Conservation (phyloP, 805 yeast species). For the Clavispora carvajalis region DNA sequence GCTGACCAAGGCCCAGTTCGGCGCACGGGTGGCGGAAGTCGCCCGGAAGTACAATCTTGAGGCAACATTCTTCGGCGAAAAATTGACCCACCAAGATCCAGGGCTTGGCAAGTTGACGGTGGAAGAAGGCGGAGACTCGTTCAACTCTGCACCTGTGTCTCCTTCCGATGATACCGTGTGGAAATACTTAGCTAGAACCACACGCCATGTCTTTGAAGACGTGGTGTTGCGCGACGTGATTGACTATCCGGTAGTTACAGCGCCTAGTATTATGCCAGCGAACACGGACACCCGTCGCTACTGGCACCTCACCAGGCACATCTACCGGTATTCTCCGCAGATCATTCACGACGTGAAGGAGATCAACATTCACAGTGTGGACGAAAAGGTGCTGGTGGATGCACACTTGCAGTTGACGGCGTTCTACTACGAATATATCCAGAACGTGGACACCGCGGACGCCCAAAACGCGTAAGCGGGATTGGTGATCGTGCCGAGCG, state of each 20-base stretch:
- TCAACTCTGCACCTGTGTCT: conserved; percentile 10
- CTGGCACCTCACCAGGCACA: conserved; percentile 57
- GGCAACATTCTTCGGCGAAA: conserved; percentile 11
- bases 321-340: conserved; percentile 57
- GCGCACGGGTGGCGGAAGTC: conserved; percentile 25
- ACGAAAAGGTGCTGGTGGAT: conserved; percentile 52
- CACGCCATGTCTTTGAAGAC: conserved; percentile 44
- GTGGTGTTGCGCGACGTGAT: conserved; percentile 28
- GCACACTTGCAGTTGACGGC: conserved; percentile 59
- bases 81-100: neutral
- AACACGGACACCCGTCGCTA: conserved; percentile 68
- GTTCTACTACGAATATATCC: conserved; percentile 36
- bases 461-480: conserved; percentile 8
- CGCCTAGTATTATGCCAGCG: conserved; percentile 61
- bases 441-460: conserved; percentile 13
- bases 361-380: conserved; percentile 47
- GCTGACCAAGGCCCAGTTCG: conserved; percentile 19
- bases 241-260: conserved; percentile 32
- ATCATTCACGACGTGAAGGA: conserved; percentile 25
- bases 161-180: conserved; percentile 29
- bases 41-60: conserved; percentile 11
- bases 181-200: conserved; percentile 39
- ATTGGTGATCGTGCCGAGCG: too few species aligned
- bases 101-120: neutral
- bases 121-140: neutral